A percentile compares a stretch with the other conserved stretches of the same genome.
phyloP scores from a whole-genome alignment of 176 grass and related monocot species.

The Zoysia japonica region DNA sequence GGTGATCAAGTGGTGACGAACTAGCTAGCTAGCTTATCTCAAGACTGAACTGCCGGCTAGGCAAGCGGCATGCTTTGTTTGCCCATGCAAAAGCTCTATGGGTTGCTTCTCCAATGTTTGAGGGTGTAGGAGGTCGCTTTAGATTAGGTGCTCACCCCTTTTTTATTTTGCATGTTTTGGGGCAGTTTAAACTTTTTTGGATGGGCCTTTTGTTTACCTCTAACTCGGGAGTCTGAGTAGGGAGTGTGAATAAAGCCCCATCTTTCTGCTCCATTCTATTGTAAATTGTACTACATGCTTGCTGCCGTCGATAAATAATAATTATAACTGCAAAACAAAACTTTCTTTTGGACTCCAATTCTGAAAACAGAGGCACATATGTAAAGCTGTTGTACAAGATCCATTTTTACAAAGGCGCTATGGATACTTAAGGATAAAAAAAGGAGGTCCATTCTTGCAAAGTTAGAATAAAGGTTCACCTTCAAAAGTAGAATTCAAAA shows the following conservation, averaged over 20 bases:
- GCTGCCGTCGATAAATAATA: background rate
- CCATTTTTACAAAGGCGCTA: too few relatives aligned
- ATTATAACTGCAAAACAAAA: too few relatives aligned
- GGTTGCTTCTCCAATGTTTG: background rate
- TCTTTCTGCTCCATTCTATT: background rate
- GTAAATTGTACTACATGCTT: too few relatives aligned
- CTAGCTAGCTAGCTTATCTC: background rate
- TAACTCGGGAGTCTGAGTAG: background rate
- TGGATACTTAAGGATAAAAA: too few relatives aligned
- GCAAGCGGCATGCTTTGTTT: background rate
- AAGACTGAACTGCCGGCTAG: background rate
- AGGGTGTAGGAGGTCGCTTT: background rate
- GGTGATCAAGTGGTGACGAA: slow-evolving; percentile 22
- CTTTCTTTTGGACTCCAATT: too few relatives aligned
- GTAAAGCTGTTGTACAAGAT: too few relatives aligned
- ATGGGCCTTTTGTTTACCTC: slow-evolving; percentile 24
- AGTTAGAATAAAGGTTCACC: too few relatives aligned
- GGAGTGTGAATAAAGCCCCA: background rate
- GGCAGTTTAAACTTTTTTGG: background rate
- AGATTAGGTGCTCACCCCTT: background rate
- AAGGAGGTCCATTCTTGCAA: too few relatives aligned
- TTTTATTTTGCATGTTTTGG: background rate
- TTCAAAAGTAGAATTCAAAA: too few relatives aligned
- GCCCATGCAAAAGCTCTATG: background rate
- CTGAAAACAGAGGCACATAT: too few relatives aligned